Base-by-base conservation (phyloP, 345 rosid genomes). In the Sonneratia alba region DNA sequence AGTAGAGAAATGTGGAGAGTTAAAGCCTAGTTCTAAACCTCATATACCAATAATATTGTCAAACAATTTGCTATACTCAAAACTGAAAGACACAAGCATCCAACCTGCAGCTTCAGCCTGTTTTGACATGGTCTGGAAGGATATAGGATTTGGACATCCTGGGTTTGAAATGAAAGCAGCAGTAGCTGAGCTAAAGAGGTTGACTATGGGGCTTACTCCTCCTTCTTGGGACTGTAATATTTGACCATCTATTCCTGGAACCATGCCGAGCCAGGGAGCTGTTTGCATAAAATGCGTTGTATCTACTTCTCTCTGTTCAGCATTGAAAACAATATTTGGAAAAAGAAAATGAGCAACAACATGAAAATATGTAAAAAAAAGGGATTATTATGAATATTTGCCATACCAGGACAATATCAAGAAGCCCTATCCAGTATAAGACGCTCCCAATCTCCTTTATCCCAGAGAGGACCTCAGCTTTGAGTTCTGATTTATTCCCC, bases 41-140 rank as follows among this genome's bases (percentile, higher is more conserved):
- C 34, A 57, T 59, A 14, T 2, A 24, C 34, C 1, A 59, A 59
- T 22, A 22, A 59, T 22, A 18, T 59, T 10, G 3, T 53, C n/a
- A 19, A 53, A 57, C 63, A 18, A 62, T 27, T 62, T 10, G 37
- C 5, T 16, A 32, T 47, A 65, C 45, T 62, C 19, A 16, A 22
- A 24, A 71, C 13, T 57, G 67, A 48, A 11, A 24, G 55, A 19
- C 19, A 63, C 69, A 62, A 72, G 40, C 53, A 56, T 13, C 70
- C 40, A 55, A 95, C 99, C 98, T 85, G 98, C 99, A 84, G 99
- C 98, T 83, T 95, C 98, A 81, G 99, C 99, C 72, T 92, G 97
- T 82, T 95, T 95, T 57, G 98, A 90, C 94, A 95, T 88, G 72
- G 92, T 89, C 79, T 88, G 85, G 83, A 92, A 95, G 67, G 94